These are phyloP conservation scores for Tuber umbilicatum DNA, from an alignment of 495 filamentous ascomycete genomes.

Conservation along the genomic window DNA sequence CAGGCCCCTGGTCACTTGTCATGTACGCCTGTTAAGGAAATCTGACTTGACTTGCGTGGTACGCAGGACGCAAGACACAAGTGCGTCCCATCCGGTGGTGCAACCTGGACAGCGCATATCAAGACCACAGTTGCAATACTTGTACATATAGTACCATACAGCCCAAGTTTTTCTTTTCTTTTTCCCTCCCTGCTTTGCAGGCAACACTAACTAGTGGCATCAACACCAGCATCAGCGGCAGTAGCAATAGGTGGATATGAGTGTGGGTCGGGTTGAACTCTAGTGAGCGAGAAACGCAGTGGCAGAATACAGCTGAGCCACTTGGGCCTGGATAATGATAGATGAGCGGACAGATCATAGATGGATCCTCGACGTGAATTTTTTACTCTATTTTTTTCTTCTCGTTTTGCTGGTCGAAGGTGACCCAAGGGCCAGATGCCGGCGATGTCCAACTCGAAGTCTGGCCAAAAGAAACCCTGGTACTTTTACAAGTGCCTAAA, in stretches of 20 bases:
- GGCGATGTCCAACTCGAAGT: not conserved
- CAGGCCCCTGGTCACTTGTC: not conserved
- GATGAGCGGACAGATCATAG: not conserved
- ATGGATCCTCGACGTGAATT: not conserved
- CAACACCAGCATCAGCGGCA: not conserved
- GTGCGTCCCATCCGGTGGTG: not conserved
- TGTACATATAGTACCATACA: not conserved
- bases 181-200: not conserved
- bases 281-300: not conserved
- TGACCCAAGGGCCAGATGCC: not conserved
- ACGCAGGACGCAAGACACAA: not conserved
- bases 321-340: not conserved
- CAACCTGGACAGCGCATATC: not conserved
- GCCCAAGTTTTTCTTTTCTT: not conserved
- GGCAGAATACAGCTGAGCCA: not conserved
- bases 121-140: not conserved
- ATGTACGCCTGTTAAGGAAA: not conserved
- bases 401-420: not conserved
- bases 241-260: not conserved
- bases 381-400: not conserved
- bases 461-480: not conserved
- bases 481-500: not conserved
- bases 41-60: slow-evolving; percentile 4
- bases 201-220: not conserved
- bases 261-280: not conserved